Evolutionary conservation across 2,329 filamentous ascomycete genomes (phyloP).

Genomic region (Grosmannia huntii): DNA sequence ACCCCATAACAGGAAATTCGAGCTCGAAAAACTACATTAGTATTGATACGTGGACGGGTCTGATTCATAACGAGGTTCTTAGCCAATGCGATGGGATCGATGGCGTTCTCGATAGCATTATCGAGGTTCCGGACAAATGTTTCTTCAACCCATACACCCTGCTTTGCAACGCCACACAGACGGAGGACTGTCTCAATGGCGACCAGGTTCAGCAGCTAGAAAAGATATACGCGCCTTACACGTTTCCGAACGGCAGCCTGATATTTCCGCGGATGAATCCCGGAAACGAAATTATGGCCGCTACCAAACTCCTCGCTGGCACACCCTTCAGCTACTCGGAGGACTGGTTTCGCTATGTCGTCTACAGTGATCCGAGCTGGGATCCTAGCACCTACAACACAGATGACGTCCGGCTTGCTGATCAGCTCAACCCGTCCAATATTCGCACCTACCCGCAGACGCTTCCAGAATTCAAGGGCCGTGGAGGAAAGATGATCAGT

Average conservation of each 20-base stretch:
- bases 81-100: slow-evolving; percentile 9
- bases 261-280: slow-evolving; percentile 38
- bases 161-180: background rate
- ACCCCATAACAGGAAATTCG: slow-evolving; percentile 23
- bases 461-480: slow-evolving; percentile 20
- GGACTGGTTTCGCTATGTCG: slow-evolving; percentile 35
- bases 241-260: slow-evolving; percentile 24
- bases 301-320: slow-evolving; percentile 24
- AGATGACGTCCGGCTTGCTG: slow-evolving; percentile 20
- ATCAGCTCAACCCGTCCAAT: slow-evolving; percentile 12
- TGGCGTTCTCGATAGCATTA: slow-evolving; percentile 5
- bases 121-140: slow-evolving; percentile 7
- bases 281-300: slow-evolving; percentile 28
- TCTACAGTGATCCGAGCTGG: slow-evolving; percentile 31
- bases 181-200: slow-evolving; percentile 2
- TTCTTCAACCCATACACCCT: slow-evolving; percentile 2
- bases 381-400: slow-evolving; percentile 23
- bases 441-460: slow-evolving; percentile 21
- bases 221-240: slow-evolving; percentile 3
- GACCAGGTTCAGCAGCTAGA: slow-evolving; percentile 3
- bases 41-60: slow-evolving; percentile 1
- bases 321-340: slow-evolving; percentile 26
- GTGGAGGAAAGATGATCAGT: slow-evolving; percentile 31
- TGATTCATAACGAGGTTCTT: slow-evolving; percentile 6
- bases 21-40: slow-evolving; percentile 2